Evolutionary conservation across 2,329 filamentous ascomycete genomes (phyloP).

Genomic region (Teratosphaeria destructans): DNA sequence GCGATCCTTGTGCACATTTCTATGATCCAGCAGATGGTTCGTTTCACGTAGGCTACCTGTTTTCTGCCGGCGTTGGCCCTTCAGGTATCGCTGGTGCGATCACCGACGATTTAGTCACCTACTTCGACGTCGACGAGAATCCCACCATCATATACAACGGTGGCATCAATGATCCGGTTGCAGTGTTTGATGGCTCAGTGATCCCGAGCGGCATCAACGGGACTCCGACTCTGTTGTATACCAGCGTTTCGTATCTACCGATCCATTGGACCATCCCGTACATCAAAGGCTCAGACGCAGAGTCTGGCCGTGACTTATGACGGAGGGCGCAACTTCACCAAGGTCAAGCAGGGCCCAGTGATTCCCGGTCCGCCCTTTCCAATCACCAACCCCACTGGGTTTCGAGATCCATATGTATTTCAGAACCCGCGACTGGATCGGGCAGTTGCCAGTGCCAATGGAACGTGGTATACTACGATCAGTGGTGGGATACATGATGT

Average conservation of each 20-base stretch:
- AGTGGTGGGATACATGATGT: constrained; percentile 27
- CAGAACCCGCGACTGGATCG: constrained; percentile 29
- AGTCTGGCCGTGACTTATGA: constrained; percentile 27
- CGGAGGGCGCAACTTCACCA: constrained; percentile 30
- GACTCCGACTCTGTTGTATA: constrained; percentile 36
- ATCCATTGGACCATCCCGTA: constrained; percentile 39
- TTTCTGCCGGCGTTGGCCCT: constrained; percentile 8
- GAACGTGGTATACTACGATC: constrained; percentile 31
- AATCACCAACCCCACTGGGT: constrained; percentile 33
- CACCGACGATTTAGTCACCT: constrained; percentile 35
- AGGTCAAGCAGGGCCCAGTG: constrained; percentile 28
- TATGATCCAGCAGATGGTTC: constrained; percentile 34
- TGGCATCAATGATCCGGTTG: constrained; percentile 34
- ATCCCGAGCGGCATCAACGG: constrained; percentile 35
- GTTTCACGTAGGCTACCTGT: constrained; percentile 38
- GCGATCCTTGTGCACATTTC: constrained; percentile 31
- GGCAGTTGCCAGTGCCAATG: constrained; percentile 24
- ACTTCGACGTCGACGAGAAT: constrained; percentile 26
- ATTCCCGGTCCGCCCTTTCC: constrained; percentile 30
- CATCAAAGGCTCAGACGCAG: constrained; percentile 36
- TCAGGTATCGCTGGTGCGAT: constrained; percentile 22
- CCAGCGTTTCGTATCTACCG: constrained; percentile 34
- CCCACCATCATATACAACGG: constrained; percentile 24
- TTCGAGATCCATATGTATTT: constrained; percentile 35
- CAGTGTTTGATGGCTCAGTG: constrained; percentile 38